Evolutionary conservation across 768 basidiomycete genomes (phyloP).

Genomic region (Mycena alexandri): DNA sequence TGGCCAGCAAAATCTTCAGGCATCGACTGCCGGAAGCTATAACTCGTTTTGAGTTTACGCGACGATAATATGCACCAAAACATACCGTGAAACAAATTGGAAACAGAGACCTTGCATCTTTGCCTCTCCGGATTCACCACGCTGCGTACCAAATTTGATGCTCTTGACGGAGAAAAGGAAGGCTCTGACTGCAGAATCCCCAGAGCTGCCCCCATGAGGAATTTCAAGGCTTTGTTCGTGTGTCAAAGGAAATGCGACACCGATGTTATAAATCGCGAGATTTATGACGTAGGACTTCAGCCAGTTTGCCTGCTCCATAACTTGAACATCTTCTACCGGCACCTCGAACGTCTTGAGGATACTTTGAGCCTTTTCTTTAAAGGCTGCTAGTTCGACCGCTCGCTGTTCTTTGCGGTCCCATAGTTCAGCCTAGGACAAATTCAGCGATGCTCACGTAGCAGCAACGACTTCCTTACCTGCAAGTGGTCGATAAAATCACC

Average conservation of each 20-base stretch:
- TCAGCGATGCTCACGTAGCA: neutral
- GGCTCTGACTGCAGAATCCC: conserved; percentile 71
- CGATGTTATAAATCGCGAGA: conserved; percentile 74
- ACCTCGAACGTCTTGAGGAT: conserved; percentile 84
- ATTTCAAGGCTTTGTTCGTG: conserved; percentile 70
- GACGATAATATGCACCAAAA: conserved; percentile 19
- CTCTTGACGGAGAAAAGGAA: conserved; percentile 88
- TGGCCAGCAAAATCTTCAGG: conserved; percentile 79
- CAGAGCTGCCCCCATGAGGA: conserved; percentile 51
- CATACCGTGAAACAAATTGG: conserved; percentile 86
- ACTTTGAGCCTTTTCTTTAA: conserved; percentile 83
- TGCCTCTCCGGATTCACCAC: conserved; percentile 84
- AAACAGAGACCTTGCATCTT: conserved; percentile 80
- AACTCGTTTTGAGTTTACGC: conserved; percentile 30
- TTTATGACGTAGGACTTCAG: conserved; percentile 67
- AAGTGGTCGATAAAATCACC: conserved; percentile 90
- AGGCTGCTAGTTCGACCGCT: conserved; percentile 80
- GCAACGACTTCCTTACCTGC: conserved; percentile 62
- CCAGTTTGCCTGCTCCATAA: conserved; percentile 60
- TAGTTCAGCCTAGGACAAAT: conserved; percentile 72
- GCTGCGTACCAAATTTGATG: conserved; percentile 77
- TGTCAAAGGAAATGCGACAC: conserved; percentile 90
- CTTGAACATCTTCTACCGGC: conserved; percentile 58
- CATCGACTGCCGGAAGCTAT: conserved; percentile 83
- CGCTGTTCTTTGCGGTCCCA: conserved; percentile 80